phyloP scores from a whole-genome alignment of 306 rosid species.

The Chamaecrista fasciculata region DNA sequence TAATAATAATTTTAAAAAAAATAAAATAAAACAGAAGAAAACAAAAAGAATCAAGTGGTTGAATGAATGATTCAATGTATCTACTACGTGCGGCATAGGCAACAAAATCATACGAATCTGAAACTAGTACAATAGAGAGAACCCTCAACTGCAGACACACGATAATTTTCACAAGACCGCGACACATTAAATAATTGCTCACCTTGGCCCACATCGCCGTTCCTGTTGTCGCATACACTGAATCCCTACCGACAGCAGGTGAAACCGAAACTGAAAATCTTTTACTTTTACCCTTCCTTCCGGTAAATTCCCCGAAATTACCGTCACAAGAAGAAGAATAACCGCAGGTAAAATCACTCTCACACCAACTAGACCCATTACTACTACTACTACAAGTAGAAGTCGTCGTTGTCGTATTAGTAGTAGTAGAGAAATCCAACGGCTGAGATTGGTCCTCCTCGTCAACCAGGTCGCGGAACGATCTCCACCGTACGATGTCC shows the following conservation, averaged over 20 bases:
- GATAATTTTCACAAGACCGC: conserved; percentile 17
- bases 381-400: conserved; percentile 32
- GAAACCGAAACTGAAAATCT: background rate
- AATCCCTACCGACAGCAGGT: conserved; percentile 53
- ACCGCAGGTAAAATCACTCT: conserved; percentile 58
- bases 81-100: background rate
- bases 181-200: conserved; percentile 38
- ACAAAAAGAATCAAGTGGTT: background rate
- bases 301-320: conserved; percentile 13
- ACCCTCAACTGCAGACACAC: conserved; percentile 37
- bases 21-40: background rate
- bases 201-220: conserved; percentile 40
- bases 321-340: conserved; percentile 43
- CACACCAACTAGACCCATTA: conserved; percentile 73
- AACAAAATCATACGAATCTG: background rate
- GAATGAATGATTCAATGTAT: background rate
- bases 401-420: conserved; percentile 16
- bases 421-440: conserved; percentile 37
- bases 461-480: conserved; percentile 50
- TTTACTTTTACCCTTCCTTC: conserved; percentile 44
- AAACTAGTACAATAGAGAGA: background rate
- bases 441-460: conserved; percentile 42
- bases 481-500: conserved; percentile 82
- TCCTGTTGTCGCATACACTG: conserved; percentile 23
- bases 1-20: too few species aligned